Conservation (phyloP, 331 rosid species). For the Quercus tomentella region DNA sequence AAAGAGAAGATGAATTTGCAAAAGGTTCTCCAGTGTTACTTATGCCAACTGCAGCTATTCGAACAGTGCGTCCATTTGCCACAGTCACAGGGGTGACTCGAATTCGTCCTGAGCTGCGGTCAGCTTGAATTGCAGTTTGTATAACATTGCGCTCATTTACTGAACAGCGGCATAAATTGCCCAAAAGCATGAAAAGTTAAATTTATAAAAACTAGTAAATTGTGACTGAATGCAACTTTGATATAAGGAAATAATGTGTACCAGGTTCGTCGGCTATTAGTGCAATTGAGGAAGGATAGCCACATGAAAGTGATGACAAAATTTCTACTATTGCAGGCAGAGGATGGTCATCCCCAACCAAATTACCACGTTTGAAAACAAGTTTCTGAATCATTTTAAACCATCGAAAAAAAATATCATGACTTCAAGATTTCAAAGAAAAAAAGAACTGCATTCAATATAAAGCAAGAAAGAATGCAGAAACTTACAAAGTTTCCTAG, state of each 20-base stretch:
- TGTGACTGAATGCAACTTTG: constrained; percentile 10
- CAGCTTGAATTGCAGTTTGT: constrained; percentile 64
- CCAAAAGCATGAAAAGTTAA: constrained; percentile 15
- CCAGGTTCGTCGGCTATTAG: constrained; percentile 87
- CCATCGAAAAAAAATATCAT: constrained; percentile 11
- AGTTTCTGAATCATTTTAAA: constrained; percentile 64
- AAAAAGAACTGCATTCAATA: not conserved
- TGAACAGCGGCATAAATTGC: constrained; percentile 36
- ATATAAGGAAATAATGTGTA: constrained; percentile 20
- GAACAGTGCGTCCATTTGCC: constrained; percentile 76
- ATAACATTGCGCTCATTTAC: constrained; percentile 55
- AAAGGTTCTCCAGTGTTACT: constrained; percentile 66
- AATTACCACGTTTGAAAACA: constrained; percentile 75
- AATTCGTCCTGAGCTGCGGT: constrained; percentile 45
- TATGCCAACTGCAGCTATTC: constrained; percentile 78
- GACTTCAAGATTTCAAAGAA: constrained; percentile 5
- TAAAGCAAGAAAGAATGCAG: constrained; percentile 14
- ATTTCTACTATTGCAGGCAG: constrained; percentile 61
- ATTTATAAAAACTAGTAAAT: not conserved
- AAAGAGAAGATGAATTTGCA: constrained; percentile 88
- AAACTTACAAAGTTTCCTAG: constrained; percentile 74
- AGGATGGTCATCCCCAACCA: constrained; percentile 87
- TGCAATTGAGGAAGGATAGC: constrained; percentile 68
- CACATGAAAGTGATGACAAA: constrained; percentile 49
- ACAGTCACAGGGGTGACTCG: constrained; percentile 65